Evolutionary conservation across 306 rosid species (phyloP).

Genomic region (Cicer cuneatum): DNA sequence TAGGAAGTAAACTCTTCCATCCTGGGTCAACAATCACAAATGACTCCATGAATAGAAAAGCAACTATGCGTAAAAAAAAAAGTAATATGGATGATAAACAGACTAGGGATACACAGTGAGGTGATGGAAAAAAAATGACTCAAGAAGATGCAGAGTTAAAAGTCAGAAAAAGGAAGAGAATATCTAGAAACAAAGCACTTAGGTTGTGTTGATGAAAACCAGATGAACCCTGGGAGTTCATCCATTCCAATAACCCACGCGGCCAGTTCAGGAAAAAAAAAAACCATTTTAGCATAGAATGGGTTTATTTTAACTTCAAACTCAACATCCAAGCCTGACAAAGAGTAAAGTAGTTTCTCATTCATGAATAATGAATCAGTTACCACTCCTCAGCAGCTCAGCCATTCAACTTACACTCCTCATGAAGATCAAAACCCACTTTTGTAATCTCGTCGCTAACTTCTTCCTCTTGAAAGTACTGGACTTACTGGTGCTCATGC

Average conservation of each 20-base stretch:
- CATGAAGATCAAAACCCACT: slow-evolving; percentile 47
- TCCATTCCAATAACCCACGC: slow-evolving; percentile 42
- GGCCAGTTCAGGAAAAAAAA: slow-evolving; percentile 40
- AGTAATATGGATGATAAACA: slow-evolving; percentile 45
- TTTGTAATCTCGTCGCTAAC: slow-evolving; percentile 51
- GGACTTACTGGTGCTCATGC: slow-evolving; percentile 68
- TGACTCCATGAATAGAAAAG: slow-evolving; percentile 42
- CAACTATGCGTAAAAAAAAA: slow-evolving; percentile 43
- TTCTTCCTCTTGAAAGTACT: slow-evolving; percentile 66
- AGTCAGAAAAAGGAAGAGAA: slow-evolving; percentile 53
- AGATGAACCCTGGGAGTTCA: slow-evolving; percentile 41
- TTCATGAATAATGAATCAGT: slow-evolving; percentile 43
- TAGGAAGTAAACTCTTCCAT: slow-evolving; percentile 49
- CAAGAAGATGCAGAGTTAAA: slow-evolving; percentile 48
- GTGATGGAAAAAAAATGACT: slow-evolving; percentile 32
- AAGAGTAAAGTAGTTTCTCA: slow-evolving; percentile 41
- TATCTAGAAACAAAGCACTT: slow-evolving; percentile 43
- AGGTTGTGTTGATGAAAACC: slow-evolving; percentile 42
- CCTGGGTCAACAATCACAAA: slow-evolving; percentile 48
- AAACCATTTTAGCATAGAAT: slow-evolving; percentile 34
- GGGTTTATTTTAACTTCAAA: slow-evolving; percentile 38
- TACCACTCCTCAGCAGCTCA: slow-evolving; percentile 44
- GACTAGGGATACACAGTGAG: slow-evolving; percentile 37
- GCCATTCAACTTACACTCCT: slow-evolving; percentile 41
- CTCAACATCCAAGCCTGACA: slow-evolving; percentile 38